These are phyloP conservation scores for Nidularia sp. DNA, from an alignment of 768 basidiomycete species.

Conservation along the genomic window DNA sequence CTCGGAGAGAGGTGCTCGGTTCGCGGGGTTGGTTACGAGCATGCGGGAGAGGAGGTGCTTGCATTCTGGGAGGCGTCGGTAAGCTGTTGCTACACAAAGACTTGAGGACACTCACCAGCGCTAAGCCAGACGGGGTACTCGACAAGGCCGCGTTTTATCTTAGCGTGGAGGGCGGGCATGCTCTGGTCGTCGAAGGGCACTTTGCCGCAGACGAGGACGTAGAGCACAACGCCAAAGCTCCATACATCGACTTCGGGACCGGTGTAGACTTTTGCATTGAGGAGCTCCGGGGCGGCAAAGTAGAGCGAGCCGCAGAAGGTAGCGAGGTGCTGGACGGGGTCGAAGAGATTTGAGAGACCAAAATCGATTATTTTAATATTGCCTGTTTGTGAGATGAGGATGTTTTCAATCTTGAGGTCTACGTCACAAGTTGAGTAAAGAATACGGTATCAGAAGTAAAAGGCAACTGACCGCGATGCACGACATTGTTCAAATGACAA, in stretches of 20 bases:
- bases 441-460: background rate
- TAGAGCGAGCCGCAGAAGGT: conserved; percentile 98
- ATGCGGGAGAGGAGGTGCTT: conserved; percentile 90
- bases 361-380: conserved; percentile 99
- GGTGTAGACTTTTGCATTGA: conserved; percentile 95
- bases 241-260: conserved; percentile 99
- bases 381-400: conserved; percentile 95
- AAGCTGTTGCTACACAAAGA: background rate
- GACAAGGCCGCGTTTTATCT: conserved; percentile 95
- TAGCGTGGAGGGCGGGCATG: conserved; percentile 98
- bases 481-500: conserved; percentile 95
- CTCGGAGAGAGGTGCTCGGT: conserved; percentile 79
- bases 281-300: conserved; percentile 96
- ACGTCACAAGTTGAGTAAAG: conserved; percentile 4
- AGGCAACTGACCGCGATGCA: conserved; percentile 71
- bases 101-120: conserved; percentile 54
- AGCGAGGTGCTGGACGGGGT: conserved; percentile 75
- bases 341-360: conserved; percentile 93
- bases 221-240: conserved; percentile 98
- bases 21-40: conserved; percentile 91
- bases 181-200: conserved; percentile 99
- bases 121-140: conserved; percentile 98
- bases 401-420: conserved; percentile 99
- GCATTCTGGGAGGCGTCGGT: conserved; percentile 61
- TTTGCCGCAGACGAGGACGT: conserved; percentile 96